Conservation (phyloP, 345 rosid genomes). For the Linum tenue region DNA sequence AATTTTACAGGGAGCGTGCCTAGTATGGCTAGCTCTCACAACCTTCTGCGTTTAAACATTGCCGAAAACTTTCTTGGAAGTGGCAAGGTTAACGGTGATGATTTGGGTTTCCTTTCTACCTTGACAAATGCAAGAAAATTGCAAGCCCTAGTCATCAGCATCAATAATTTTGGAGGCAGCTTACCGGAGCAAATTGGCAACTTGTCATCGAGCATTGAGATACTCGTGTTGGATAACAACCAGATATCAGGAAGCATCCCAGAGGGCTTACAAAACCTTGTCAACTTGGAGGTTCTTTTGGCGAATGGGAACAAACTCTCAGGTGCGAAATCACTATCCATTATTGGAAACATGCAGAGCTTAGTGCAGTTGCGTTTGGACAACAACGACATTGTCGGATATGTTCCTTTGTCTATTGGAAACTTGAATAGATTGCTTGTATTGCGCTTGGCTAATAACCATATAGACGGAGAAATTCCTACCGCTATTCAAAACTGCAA, state of each 20-base stretch:
- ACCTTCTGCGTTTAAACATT: background rate
- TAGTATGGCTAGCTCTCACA: conserved; percentile 5
- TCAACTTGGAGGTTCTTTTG: conserved; percentile 1
- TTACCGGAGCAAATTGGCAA: conserved; percentile 13
- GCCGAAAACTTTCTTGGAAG: conserved; percentile 5
- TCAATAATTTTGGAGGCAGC: conserved; percentile 11
- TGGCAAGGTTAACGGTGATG: background rate
- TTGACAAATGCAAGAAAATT: conserved; percentile 13
- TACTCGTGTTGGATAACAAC: accelerated
- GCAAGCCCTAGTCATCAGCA: background rate
- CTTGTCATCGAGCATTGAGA: conserved; percentile 1
- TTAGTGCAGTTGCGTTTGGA: background rate
- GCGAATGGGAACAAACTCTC: background rate
- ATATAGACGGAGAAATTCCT: conserved; percentile 20
- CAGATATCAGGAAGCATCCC: conserved; percentile 14
- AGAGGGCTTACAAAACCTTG: conserved; percentile 11
- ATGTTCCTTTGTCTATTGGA: conserved; percentile 12
- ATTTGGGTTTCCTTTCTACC: conserved; percentile 12
- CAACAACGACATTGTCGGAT: conserved; percentile 4
- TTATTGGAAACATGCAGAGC: conserved; percentile 13
- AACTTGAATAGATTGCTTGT: conserved; percentile 5
- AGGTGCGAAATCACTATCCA: conserved; percentile 8
- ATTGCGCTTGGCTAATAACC: conserved; percentile 1
- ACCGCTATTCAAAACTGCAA: conserved; percentile 7
- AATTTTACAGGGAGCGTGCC: conserved; percentile 13